phyloP scores from a whole-genome alignment of 305 asterid genomes.

The Galium porrigens region DNA sequence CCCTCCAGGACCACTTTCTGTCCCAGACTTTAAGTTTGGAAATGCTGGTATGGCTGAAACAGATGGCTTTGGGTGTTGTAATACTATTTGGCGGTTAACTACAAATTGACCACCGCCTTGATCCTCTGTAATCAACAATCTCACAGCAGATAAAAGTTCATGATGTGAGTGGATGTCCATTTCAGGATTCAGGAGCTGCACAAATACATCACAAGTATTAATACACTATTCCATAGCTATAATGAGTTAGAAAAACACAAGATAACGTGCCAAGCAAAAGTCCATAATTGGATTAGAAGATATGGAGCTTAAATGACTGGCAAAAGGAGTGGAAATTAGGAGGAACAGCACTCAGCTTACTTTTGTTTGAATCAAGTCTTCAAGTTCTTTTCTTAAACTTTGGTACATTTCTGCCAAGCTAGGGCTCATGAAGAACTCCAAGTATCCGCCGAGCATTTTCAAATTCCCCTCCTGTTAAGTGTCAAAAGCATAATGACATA shows the following conservation, averaged over 20 bases:
- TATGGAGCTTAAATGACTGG: background rate
- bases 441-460: slow-evolving; percentile 82
- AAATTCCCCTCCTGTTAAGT: slow-evolving; percentile 57
- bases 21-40: slow-evolving; percentile 22
- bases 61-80: slow-evolving; percentile 27
- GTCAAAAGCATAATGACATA: slow-evolving; percentile 13
- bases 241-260: background rate
- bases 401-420: slow-evolving; percentile 47
- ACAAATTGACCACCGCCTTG: slow-evolving; percentile 60
- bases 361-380: slow-evolving; percentile 58
- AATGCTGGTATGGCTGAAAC: slow-evolving; percentile 21
- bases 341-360: slow-evolving; percentile 30
- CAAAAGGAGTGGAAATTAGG: background rate
- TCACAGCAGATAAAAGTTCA: slow-evolving; percentile 60
- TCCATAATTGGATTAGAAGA: background rate
- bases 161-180: slow-evolving; percentile 63
- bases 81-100: slow-evolving; percentile 36
- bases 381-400: slow-evolving; percentile 61
- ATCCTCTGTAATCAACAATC: slow-evolving; percentile 63
- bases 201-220: slow-evolving; percentile 9
- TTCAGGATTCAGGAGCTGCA: slow-evolving; percentile 71
- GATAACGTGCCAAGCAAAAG: background rate
- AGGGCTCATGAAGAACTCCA: slow-evolving; percentile 80
- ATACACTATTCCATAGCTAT: background rate
- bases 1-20: slow-evolving; percentile 79